Base-by-base conservation (phyloP, 2,329 filamentous ascomycete genomes). In the Scedosporium apiospermum region DNA sequence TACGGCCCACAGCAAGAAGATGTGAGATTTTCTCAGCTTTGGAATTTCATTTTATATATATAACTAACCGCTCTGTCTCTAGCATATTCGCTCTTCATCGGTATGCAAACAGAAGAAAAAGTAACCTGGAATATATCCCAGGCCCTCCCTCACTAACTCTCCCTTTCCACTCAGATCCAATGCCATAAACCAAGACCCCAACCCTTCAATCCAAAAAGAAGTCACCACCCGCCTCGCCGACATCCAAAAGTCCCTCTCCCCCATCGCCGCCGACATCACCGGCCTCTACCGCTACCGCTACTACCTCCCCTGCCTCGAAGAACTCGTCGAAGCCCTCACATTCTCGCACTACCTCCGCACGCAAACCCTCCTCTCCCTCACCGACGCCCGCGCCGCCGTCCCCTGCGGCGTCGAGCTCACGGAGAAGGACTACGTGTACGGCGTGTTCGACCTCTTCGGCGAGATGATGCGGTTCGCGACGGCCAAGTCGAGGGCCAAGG, bases 401-500 rank as follows among this genome's bases (percentile, higher is more conserved):
- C 79, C 78, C 0, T 65, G 76, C 0, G 81, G 79, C 1, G 81
- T 97, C 2, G 69, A 79, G 0, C 78, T 97, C 21, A 91, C 89
- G 1, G 81, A 87, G 27, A 86, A 93, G 62, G 95, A 99, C 74
- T 98, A 96, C 72, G 77, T 96, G 63, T 88, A 95, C 65, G 95
- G 93, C 7, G 76, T 99, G 2, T 97, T 96, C 70, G 95, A 99
- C 73, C 83, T 98, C 68, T 93, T 93, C 1, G 95, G 95, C 46
- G 95, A 99, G 77, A 81, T 98, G 79, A 99, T 99, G 95, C 85
- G 93, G 34, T 98, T 97, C 75, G 92, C 91, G 0, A 95, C 96
- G 60, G 60, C 46, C 60, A 93, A 93, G 5, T 86, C 87, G 27
- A 89, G 96, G 72, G 92, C 92, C 1, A 89, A 92, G 4, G 87